Evolutionary conservation across 495 filamentous ascomycete species (phyloP), one percentile per base, ranked within the genome.

Genomic region (Tuber calosporum): DNA sequence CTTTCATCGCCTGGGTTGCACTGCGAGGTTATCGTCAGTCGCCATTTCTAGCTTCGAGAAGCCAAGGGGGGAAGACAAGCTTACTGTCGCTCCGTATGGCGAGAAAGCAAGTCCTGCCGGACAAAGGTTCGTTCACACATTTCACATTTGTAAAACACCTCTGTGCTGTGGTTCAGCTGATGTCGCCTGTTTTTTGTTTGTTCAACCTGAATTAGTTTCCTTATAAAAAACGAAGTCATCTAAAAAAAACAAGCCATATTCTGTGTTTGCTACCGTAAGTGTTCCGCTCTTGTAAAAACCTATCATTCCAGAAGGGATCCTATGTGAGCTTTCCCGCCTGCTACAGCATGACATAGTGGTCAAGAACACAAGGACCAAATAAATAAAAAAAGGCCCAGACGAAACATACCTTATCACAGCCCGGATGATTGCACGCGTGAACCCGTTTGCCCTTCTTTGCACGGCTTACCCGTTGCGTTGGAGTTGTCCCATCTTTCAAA

Each of bases 381-480:
- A 69, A 40, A 34, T n/a, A n/a, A n/a, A n/a, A 70, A 67, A 70
- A 34, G 20, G 45, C 17, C n/a, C 43, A 42, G 39, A 17, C 30
- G 43, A 37, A 22, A 72, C 38, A 72, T 43, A 82, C 80, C 80
- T 82, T 82, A 77, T 80, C 80, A 53, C 80, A 82, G 62, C 80
- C 77, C 68, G 66, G 69, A 67, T 82, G 80, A 74, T 77, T 77
- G 68, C 80, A 82, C 48, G 74, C 79, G 74, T 82, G 80, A 68
- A 82, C 80, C 67, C 80, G 74, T 74, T 82, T 82, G 15, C 80
- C 80, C 73, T 82, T 82, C 77, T 82, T 82, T 73, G 80, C 80
- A 68, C 80, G 77, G 48, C 80, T 82, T 79, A 81, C 71, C 69
- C 80, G 67, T 22, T 79, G 79, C 40, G 80, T 79, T 77, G 79